Conservation (phyloP, 495 filamentous ascomycete genomes). For the Penicillium soppii region DNA sequence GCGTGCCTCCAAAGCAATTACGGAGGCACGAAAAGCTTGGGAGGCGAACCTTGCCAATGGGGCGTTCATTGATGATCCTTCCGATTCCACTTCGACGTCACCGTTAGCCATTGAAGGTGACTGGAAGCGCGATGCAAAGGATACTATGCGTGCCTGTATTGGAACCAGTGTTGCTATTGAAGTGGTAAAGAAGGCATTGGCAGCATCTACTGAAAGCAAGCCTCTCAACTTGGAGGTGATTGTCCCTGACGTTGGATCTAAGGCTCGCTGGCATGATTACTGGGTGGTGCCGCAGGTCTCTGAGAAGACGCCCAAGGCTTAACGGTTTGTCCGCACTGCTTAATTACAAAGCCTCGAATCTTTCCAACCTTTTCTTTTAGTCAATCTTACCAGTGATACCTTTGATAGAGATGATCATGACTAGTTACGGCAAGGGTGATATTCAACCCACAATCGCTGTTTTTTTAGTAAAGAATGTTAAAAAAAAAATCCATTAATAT, state of each 20-base stretch:
- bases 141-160: slow-evolving; percentile 64
- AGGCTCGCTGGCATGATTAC: slow-evolving; percentile 66
- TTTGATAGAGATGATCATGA: slow-evolving; percentile 8
- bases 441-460: no score
- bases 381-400: slow-evolving; percentile 6
- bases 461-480: no score
- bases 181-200: slow-evolving; percentile 50
- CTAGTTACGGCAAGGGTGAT: background rate
- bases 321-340: no score
- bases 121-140: slow-evolving; percentile 58
- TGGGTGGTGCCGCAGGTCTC: slow-evolving; percentile 73
- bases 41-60: slow-evolving; percentile 54
- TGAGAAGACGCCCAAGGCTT: slow-evolving; percentile 15
- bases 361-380: background rate
- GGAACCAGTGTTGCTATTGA: slow-evolving; percentile 62
- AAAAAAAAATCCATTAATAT: background rate
- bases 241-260: slow-evolving; percentile 52
- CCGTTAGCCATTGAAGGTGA: slow-evolving; percentile 51
- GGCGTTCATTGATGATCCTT: slow-evolving; percentile 29
- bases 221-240: slow-evolving; percentile 45
- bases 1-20: slow-evolving; percentile 58
- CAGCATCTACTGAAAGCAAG: background rate
- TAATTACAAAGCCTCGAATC: no score
- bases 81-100: slow-evolving; percentile 35
- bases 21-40: slow-evolving; percentile 63